Evolutionary conservation across 1,284 basidiomycete species (phyloP).

Genomic region (Trichosporon sp.): DNA sequence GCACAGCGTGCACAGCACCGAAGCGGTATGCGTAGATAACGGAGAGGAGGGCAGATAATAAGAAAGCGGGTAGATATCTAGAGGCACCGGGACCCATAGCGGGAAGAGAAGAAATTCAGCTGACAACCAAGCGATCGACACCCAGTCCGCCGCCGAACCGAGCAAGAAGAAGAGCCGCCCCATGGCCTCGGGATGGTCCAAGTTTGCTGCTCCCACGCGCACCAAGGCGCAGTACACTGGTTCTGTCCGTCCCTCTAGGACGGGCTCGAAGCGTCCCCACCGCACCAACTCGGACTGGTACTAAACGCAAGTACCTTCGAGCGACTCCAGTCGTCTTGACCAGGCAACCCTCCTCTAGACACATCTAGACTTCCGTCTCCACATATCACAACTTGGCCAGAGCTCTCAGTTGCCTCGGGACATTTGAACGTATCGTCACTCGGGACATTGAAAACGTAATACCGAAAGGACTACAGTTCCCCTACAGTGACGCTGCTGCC

Average conservation of each 20-base stretch:
- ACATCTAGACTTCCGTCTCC: no score
- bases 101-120: background rate
- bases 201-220: background rate
- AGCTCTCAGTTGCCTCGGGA: background rate
- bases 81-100: background rate
- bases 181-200: constrained; percentile 10
- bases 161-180: background rate
- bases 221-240: background rate
- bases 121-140: background rate
- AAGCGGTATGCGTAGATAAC: no score
- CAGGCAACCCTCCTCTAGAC: no score
- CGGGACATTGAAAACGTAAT: background rate
- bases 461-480: background rate
- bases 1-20: no score
- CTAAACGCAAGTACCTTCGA: background rate
- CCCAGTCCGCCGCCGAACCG: background rate
- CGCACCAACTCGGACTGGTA: background rate
- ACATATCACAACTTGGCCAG: no score
- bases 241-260: background rate
- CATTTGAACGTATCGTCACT: background rate
- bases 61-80: no score
- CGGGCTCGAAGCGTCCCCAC: background rate
- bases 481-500: no score
- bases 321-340: no score
- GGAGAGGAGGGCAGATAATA: no score